These are phyloP conservation scores for Plectranthus barbatus DNA, from an alignment of 257 asterid species.

Conservation along the genomic window DNA sequence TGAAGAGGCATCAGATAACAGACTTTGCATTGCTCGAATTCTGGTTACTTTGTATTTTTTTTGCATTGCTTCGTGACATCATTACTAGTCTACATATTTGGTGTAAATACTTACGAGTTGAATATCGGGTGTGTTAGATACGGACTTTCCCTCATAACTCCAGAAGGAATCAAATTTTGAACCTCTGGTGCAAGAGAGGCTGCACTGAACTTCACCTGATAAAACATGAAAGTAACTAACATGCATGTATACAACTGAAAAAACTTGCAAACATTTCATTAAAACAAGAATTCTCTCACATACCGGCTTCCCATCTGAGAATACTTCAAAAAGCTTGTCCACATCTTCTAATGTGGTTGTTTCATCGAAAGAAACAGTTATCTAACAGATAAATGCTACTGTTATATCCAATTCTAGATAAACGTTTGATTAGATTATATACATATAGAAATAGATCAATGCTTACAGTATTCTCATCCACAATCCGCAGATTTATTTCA, in stretches of 20 bases:
- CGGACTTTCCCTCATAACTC: constrained; percentile 63
- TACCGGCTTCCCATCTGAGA: constrained; percentile 68
- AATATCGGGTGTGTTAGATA: constrained; percentile 69
- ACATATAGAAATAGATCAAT: neutral
- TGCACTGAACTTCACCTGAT: constrained; percentile 61
- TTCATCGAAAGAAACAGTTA: constrained; percentile 75
- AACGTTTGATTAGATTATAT: neutral
- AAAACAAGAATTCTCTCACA: constrained; percentile 17
- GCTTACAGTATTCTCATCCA: constrained; percentile 67
- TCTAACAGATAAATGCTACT: constrained; percentile 26
- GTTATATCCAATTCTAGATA: neutral
- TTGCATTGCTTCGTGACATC: no score
- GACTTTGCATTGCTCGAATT: no score
- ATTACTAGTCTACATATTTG: no score
- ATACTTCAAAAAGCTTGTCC: constrained; percentile 69
- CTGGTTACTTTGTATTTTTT: no score
- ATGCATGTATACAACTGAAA: neutral
- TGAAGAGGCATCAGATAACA: no score
- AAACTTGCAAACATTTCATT: neutral
- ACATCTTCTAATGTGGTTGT: constrained; percentile 78
- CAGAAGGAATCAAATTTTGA: constrained; percentile 52
- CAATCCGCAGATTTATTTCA: constrained; percentile 62
- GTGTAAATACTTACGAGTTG: constrained; percentile 60
- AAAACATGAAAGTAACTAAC: neutral
- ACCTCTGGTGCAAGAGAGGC: constrained; percentile 77